phyloP scores from a whole-genome alignment of 345 rosid species.

The Capsella bursapastoris region DNA sequence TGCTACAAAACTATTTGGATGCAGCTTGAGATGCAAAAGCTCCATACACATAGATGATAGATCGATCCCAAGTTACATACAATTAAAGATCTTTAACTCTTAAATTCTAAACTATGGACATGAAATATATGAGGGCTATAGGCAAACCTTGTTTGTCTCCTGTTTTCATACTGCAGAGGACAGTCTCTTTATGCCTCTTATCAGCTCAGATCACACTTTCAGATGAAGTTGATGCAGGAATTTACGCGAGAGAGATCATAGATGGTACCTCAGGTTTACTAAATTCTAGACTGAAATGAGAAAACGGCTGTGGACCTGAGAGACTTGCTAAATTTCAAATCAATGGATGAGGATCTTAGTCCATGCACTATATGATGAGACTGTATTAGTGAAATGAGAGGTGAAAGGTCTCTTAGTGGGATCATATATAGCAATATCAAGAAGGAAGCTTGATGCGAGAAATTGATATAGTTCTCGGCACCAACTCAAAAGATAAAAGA shows the following conservation, averaged over 20 bases:
- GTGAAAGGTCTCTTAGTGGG: neutral
- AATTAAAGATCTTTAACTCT: neutral
- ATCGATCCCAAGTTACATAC: neutral
- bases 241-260: slow-evolving; percentile 56
- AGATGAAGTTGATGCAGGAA: slow-evolving; percentile 55
- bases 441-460: slow-evolving; percentile 62
- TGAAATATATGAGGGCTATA: slow-evolving; percentile 51
- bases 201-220: slow-evolving; percentile 53
- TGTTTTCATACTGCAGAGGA: slow-evolving; percentile 43
- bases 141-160: slow-evolving; percentile 67
- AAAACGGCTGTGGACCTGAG: slow-evolving; percentile 58
- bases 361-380: slow-evolving; percentile 47
- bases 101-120: slow-evolving; percentile 40
- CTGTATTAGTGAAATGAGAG: neutral
- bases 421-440: slow-evolving; percentile 18
- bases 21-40: neutral
- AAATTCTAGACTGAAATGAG: slow-evolving; percentile 50
- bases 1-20: neutral
- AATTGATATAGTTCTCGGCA: slow-evolving; percentile 73
- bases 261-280: slow-evolving; percentile 56
- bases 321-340: slow-evolving; percentile 33
- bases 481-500: slow-evolving; percentile 28
- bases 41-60: neutral
- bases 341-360: slow-evolving; percentile 52
- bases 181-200: slow-evolving; percentile 30